Conservation (phyloP, 208 protist species). For the Borovskyia barvae region DNA sequence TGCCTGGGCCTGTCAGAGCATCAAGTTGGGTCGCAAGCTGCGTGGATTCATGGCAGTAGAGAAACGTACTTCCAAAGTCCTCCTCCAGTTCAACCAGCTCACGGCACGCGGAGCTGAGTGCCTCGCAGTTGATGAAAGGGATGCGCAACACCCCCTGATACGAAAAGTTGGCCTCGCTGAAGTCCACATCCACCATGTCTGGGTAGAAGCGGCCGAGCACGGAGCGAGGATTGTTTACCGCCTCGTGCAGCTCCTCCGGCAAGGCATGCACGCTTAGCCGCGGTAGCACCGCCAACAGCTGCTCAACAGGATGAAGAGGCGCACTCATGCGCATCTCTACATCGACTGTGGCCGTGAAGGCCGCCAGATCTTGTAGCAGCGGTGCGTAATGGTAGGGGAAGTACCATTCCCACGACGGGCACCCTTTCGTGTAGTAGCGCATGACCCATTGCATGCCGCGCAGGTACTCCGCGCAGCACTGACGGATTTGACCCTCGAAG, state of each 20-base stretch:
- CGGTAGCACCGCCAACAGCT: conserved; percentile 97
- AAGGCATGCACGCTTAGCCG: conserved; percentile 85
- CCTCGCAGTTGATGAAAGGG: conserved; percentile 81
- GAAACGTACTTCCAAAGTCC: conserved; percentile 68
- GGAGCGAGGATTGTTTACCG: conserved; percentile 92
- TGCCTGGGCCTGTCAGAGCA: conserved; percentile 23
- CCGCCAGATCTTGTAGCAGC: conserved; percentile 89
- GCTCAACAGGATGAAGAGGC: conserved; percentile 96
- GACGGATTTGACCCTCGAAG: conserved; percentile 68
- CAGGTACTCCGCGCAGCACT: conserved; percentile 91
- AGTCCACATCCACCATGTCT: conserved; percentile 94
- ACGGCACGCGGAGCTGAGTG: conserved; percentile 52
- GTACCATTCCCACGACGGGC: conserved; percentile 98
- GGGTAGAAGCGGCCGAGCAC: conserved; percentile 98
- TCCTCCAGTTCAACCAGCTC: conserved; percentile 70
- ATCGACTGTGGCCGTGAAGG: conserved; percentile 53
- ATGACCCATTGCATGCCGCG: conserved; percentile 99
- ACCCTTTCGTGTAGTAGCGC: conserved; percentile 98
- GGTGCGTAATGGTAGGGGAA: conserved; percentile 99
- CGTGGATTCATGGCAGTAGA: conserved; percentile 71
- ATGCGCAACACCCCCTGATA: conserved; percentile 91
- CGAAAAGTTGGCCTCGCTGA: conserved; percentile 94
- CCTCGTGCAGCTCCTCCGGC: conserved; percentile 81
- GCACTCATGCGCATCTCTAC: conserved; percentile 64
- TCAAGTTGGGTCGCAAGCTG: conserved; percentile 31